Percentiles rank a stretch among this genome's conserved stretches.
Evolutionary conservation across 2,329 filamentous ascomycete species (phyloP).

Genomic region (Penicillium fuscoglaucum): DNA sequence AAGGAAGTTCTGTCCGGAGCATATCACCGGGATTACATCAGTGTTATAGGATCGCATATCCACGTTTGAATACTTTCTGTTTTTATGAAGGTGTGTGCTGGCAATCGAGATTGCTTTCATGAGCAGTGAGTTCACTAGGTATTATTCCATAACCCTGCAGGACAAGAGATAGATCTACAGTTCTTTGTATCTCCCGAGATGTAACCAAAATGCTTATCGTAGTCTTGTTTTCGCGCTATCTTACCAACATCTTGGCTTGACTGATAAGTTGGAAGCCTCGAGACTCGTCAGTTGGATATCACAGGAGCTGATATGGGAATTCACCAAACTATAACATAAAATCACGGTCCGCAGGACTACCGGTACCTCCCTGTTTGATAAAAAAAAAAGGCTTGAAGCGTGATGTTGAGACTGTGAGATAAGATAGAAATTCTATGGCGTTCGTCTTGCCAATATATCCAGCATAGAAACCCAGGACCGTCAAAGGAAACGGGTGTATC

Average conservation of each 20-base stretch:
- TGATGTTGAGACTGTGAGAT: not conserved
- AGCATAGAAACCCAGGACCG: not conserved
- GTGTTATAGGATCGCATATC: slow-evolving; percentile 3
- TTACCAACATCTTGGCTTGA: not conserved
- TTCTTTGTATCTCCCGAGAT: not conserved
- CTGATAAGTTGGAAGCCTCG: not conserved
- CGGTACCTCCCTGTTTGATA: too few relatives aligned
- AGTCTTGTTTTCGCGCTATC: not conserved
- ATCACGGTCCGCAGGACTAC: not conserved
- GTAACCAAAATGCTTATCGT: not conserved
- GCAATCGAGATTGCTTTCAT: not conserved
- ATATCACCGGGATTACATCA: not conserved
- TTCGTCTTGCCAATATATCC: not conserved
- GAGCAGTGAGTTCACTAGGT: not conserved
- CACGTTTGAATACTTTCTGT: not conserved
- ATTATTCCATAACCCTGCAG: not conserved
- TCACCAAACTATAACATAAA: not conserved
- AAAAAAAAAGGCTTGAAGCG: not conserved
- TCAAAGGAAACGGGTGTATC: not conserved
- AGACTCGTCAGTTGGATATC: not conserved
- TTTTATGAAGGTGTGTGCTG: not conserved
- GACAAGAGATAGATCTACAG: not conserved
- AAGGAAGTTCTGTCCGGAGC: slow-evolving; percentile 5
- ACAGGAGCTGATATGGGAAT: not conserved
- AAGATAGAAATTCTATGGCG: not conserved